phyloP scores from a whole-genome alignment of 1,284 basidiomycete species.

The Rhodotorula sp. region DNA sequence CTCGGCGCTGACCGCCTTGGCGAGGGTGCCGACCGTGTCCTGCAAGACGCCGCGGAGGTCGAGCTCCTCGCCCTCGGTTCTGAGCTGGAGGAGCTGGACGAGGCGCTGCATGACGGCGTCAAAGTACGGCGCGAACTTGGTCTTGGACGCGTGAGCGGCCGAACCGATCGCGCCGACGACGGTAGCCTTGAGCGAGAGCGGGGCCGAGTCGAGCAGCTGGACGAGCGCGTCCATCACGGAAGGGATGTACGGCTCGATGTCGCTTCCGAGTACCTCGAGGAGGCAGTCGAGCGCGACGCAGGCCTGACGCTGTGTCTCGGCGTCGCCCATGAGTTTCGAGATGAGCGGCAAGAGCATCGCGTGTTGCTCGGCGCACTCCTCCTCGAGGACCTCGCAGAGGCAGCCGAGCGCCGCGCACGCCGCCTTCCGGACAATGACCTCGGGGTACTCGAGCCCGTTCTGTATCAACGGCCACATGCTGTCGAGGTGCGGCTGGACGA shows the following conservation, averaged over 20 bases:
- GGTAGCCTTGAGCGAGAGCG: conserved; percentile 83
- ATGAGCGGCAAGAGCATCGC: conserved; percentile 69
- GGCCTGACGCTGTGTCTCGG: conserved; percentile 82
- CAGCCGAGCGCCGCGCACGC: conserved; percentile 94
- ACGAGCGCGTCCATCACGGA: conserved; percentile 95
- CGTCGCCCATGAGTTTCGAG: conserved; percentile 70
- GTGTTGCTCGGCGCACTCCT: conserved; percentile 85
- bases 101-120: conserved; percentile 85
- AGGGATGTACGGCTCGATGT: conserved; percentile 80
- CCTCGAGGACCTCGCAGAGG: conserved; percentile 96
- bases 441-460: conserved; percentile 77
- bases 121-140: conserved; percentile 92
- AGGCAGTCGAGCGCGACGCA: conserved; percentile 96
- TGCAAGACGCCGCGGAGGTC: conserved; percentile 97
- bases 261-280: conserved; percentile 89
- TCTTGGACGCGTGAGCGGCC: conserved; percentile 95
- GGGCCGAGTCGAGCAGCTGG: conserved; percentile 81
- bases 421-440: conserved; percentile 86
- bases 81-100: conserved; percentile 76
- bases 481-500: conserved; percentile 87
- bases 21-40: conserved; percentile 97
- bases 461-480: conserved; percentile 95
- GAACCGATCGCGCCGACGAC: conserved; percentile 98
- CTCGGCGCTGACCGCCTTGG: conserved; percentile 93
- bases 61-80: conserved; percentile 79